Evolutionary conservation across 2,329 filamentous ascomycete species (phyloP).

Genomic region (Penicillium brevicompactum): DNA sequence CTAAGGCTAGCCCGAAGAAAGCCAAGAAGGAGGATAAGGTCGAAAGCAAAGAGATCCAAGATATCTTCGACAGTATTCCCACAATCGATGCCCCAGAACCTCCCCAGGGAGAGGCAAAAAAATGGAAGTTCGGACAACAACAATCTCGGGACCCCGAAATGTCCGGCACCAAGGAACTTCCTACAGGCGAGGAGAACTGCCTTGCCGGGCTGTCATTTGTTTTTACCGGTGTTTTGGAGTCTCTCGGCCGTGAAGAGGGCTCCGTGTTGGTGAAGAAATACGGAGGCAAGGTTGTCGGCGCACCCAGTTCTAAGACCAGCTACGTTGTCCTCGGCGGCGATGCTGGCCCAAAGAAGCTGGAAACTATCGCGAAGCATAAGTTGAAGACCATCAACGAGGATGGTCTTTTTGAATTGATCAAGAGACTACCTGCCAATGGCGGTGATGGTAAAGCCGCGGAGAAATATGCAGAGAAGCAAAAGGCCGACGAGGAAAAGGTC

Average conservation of each 20-base stretch:
- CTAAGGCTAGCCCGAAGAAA: conserved; percentile 66
- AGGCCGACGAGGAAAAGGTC: conserved; percentile 81
- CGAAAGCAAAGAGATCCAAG: conserved; percentile 73
- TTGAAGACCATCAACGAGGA: conserved; percentile 95
- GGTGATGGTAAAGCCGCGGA: conserved; percentile 86
- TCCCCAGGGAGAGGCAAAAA: conserved; percentile 67
- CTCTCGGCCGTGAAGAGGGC: conserved; percentile 80
- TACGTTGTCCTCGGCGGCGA: conserved; percentile 91
- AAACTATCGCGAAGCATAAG: conserved; percentile 76
- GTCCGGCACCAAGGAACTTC: conserved; percentile 69
- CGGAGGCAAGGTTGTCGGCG: conserved; percentile 83
- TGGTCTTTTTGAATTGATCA: conserved; percentile 85
- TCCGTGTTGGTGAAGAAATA: conserved; percentile 87
- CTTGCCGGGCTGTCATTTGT: conserved; percentile 88
- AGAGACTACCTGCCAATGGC: conserved; percentile 77
- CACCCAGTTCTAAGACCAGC: conserved; percentile 88
- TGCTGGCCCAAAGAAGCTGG: conserved; percentile 88
- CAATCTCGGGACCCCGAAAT: conserved; percentile 63
- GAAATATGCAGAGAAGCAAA: conserved; percentile 80
- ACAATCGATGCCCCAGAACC: conserved; percentile 81
- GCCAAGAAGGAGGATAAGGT: conserved; percentile 51
- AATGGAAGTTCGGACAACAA: conserved; percentile 78
- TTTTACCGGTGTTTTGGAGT: conserved; percentile 85
- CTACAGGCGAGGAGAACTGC: conserved; percentile 84
- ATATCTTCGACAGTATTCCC: conserved; percentile 85